Conservation (phyloP, 2,329 filamentous ascomycete species). For the Phaeosphaeriaceae sp. region DNA sequence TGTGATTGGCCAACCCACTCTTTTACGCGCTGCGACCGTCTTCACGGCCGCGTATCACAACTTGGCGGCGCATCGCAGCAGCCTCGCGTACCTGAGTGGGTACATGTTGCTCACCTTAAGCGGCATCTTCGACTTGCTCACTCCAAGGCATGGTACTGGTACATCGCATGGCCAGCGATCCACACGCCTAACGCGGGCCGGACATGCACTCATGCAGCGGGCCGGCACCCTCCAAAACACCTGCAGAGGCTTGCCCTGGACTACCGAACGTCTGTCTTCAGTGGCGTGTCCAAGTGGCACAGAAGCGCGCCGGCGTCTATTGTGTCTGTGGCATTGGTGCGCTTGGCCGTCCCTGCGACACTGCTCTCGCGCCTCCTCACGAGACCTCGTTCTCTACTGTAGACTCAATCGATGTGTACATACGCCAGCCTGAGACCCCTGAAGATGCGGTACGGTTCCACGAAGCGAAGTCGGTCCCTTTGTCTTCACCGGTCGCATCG, state of each 20-base stretch:
- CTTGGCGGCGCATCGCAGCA: constrained; percentile 40
- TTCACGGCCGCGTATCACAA: constrained; percentile 37
- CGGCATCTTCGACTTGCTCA: neutral
- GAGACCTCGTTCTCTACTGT: neutral
- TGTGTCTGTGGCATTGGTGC: neutral
- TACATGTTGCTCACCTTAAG: constrained; percentile 10
- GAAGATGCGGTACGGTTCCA: constrained; percentile 9
- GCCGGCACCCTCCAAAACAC: constrained; percentile 6
- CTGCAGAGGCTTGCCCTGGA: neutral
- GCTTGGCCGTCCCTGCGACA: constrained; percentile 1
- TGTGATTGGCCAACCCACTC: constrained; percentile 29
- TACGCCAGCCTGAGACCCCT: constrained; percentile 13
- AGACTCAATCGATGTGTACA: neutral
- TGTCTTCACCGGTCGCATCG: constrained; percentile 14
- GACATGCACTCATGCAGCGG: constrained; percentile 12
- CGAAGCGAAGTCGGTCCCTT: constrained; percentile 11
- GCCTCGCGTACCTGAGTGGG: constrained; percentile 23
- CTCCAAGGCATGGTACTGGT: no score
- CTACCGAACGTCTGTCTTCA: neutral
- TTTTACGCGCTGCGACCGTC: constrained; percentile 43
- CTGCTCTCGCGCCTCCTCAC: constrained; percentile 3
- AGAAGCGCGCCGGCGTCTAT: constrained; percentile 1
- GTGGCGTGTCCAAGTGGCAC: neutral
- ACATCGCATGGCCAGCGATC: neutral
- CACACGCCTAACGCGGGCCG: constrained; percentile 7